Conservation (phyloP, 2,329 filamentous ascomycete species). For the Metarhizium brunneum region DNA sequence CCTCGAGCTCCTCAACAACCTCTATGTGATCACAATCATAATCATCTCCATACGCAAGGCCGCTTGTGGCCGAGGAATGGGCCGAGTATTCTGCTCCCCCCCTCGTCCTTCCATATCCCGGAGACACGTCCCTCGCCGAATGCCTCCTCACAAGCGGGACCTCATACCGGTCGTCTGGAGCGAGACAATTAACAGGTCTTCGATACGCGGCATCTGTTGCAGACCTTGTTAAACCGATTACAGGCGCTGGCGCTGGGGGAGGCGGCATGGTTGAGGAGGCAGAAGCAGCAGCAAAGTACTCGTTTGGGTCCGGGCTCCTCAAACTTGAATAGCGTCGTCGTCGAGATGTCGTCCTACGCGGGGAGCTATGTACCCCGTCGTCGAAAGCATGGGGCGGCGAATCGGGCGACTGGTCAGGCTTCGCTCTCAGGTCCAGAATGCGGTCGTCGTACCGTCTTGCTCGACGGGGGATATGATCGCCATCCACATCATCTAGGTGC, state of each 20-base stretch:
- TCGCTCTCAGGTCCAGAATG: conserved; percentile 9
- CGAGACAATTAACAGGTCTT: conserved; percentile 17
- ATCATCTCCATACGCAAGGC: not conserved
- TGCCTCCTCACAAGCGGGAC: conserved; percentile 2
- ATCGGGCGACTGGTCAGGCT: conserved; percentile 12
- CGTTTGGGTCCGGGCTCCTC: conserved; percentile 19
- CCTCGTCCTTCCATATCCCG: conserved; percentile 5
- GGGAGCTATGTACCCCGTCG: conserved; percentile 22
- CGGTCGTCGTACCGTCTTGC: conserved; percentile 15
- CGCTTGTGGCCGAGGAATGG: conserved; percentile 4
- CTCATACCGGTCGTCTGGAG: conserved; percentile 13
- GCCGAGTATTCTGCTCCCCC: not conserved
- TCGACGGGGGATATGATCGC: conserved; percentile 17
- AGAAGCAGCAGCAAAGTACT: conserved; percentile 6
- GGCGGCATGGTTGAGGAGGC: conserved; percentile 15
- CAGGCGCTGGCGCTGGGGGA: conserved; percentile 12
- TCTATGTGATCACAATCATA: conserved; percentile 12
- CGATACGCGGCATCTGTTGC: conserved; percentile 20
- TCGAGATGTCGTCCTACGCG: conserved; percentile 18
- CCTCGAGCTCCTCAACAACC: conserved; percentile 17
- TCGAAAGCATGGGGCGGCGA: conserved; percentile 18
- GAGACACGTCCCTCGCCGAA: conserved; percentile 11
- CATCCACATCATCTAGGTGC: conserved; percentile 20
- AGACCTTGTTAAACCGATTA: conserved; percentile 13
- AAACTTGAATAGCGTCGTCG: conserved; percentile 9